Evolutionary conservation across 257 asterid genomes (phyloP), one percentile per base, ranked within the genome.

Genomic region (Penstemon newberryi): DNA sequence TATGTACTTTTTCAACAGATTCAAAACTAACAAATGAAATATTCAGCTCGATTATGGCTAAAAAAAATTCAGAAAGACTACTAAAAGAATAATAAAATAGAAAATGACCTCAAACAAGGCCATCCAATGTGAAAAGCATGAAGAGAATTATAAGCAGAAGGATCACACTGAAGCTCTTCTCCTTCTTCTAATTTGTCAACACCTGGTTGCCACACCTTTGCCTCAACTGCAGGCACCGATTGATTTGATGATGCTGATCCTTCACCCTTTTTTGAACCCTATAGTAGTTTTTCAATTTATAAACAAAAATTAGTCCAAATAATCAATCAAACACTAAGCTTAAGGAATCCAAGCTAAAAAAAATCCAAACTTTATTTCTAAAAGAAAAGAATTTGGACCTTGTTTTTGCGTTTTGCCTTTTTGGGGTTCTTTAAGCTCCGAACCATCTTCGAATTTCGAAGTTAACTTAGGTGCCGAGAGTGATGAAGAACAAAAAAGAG

Each of bases 151-250:
- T 94, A 94, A 59, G 93, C 96, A 65, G 96, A 82, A 73, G 86
- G 93, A 63, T 91, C 97, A 66, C 95, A 94, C 70, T 87, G 95
- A 59, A 94, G 89, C 83, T 93, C 96, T 79, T 94, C 97, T 50
- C 93, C 99, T 69, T 89, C 97, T 68, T 85, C 97, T 74, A 94
- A 72, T 61, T 79, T 70, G 83, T 91, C 96, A 3, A 91, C 96
- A 7, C 96, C 96, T 0, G 97, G 99, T 63, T 84, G 92, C 96
- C 96, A 89, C 74, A 94, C 97, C 81, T 86, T 91, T 19, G 86
- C 79, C 38, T 84, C 83, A 61, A 75, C 62, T 0, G 81, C 36
- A 9, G 91, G 89, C 49, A 64, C 83, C 44, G 65, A 70, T 36
- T 77, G 40, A 76, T 57, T 79, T 15, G 89, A 80, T 33, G 96